Evolutionary conservation across 179 eudicot genomes (phyloP).

Genomic region (Camellia oleifera): DNA sequence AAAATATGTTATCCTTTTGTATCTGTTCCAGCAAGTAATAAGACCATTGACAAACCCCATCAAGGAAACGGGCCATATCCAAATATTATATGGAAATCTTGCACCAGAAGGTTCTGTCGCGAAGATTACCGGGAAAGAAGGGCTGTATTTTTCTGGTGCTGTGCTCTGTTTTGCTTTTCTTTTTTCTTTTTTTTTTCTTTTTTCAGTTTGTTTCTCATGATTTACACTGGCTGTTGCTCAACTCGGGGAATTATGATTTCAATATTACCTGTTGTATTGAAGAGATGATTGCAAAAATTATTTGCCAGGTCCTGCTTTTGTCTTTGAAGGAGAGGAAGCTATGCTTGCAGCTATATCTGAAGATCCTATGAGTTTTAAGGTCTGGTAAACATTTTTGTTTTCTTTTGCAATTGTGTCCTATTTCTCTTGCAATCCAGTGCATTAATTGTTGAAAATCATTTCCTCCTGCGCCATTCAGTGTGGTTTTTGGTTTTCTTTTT

Average conservation of each 20-base stretch:
- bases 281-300: too few relatives aligned
- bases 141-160: slow-evolving; percentile 80
- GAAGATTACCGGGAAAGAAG: slow-evolving; percentile 97
- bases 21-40: slow-evolving; percentile 71
- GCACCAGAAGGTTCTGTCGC: slow-evolving; percentile 99
- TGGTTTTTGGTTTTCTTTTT: too few relatives aligned
- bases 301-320: slow-evolving; percentile 81
- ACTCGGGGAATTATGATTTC: not conserved
- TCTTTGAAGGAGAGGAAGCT: slow-evolving; percentile 95
- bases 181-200: not conserved
- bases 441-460: not conserved
- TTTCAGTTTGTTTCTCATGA: not conserved
- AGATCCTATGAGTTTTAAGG: slow-evolving; percentile 83
- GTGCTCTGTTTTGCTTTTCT: slow-evolving; percentile 5
- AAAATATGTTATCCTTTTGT: not conserved
- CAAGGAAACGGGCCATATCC: slow-evolving; percentile 93
- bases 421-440: not conserved
- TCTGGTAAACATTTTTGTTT: slow-evolving; percentile 8
- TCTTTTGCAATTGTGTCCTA: not conserved
- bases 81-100: slow-evolving; percentile 88
- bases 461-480: not conserved
- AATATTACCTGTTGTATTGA: not conserved
- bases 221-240: not conserved
- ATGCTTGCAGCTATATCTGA: slow-evolving; percentile 87
- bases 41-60: slow-evolving; percentile 82